A percentile compares a stretch with the other conserved stretches of the same genome.
Conservation (phyloP, 2,329 filamentous ascomycete species). For the Cladorrhinum sp. region DNA sequence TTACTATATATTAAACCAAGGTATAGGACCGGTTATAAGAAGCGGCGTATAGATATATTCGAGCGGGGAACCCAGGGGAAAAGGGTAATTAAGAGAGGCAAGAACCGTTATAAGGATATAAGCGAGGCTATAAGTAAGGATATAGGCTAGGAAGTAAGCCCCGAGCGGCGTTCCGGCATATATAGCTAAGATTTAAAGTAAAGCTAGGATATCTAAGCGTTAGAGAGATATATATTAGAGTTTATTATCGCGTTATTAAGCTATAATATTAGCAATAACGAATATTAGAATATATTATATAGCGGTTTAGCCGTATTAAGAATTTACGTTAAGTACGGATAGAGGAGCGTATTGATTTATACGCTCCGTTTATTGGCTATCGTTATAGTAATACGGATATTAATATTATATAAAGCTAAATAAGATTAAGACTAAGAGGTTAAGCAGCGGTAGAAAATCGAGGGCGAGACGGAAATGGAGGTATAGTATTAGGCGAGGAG, state of each 20-base stretch:
- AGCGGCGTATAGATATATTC: neutral
- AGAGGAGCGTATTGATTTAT: slow-evolving; percentile 2
- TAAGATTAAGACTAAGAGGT: neutral
- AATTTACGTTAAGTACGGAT: neutral
- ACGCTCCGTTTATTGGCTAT: slow-evolving; percentile 6
- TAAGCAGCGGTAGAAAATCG: neutral
- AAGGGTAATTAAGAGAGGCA: neutral
- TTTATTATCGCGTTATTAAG: slow-evolving; percentile 5
- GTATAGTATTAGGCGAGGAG: neutral
- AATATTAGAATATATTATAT: slow-evolving; percentile 6
- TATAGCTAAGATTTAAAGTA: too few relatives aligned
- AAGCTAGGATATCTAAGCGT: neutral
- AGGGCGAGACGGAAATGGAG: neutral
- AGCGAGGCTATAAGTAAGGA: neutral
- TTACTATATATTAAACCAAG: neutral
- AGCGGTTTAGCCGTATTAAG: slow-evolving; percentile 8
- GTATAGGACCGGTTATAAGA: neutral
- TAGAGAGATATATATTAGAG: slow-evolving; percentile 2
- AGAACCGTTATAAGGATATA: neutral
- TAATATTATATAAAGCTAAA: slow-evolving; percentile 7
- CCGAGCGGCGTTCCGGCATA: neutral
- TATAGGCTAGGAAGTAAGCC: neutral
- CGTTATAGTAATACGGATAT: slow-evolving; percentile 4
- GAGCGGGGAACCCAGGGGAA: neutral
- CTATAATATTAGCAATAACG: slow-evolving; percentile 5